phyloP scores from a whole-genome alignment of 2,329 filamentous ascomycete species.

The Lachnellula arida region DNA sequence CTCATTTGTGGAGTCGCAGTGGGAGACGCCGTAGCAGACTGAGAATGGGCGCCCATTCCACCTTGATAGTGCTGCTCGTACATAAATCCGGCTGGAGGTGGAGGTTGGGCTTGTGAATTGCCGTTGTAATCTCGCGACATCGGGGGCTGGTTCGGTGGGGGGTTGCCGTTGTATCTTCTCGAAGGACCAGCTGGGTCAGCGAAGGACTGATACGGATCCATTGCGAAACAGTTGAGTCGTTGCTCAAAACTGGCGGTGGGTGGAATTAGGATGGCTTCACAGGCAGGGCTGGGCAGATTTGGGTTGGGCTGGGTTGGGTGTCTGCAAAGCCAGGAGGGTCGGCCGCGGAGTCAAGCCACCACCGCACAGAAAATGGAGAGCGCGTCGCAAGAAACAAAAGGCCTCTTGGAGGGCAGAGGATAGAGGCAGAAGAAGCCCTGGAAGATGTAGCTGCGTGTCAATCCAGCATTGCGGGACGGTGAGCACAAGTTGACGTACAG shows the following conservation, averaged over 20 bases:
- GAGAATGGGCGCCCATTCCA: conserved; percentile 38
- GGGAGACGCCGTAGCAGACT: conserved; percentile 55
- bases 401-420: conserved; percentile 11
- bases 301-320: not conserved
- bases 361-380: conserved; percentile 17
- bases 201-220: conserved; percentile 63
- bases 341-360: conserved; percentile 4
- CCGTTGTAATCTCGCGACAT: conserved; percentile 43
- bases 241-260: not conserved
- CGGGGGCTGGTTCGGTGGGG: conserved; percentile 42
- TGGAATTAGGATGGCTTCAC: conserved; percentile 1
- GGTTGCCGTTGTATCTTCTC: conserved; percentile 58
- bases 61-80: conserved; percentile 61
- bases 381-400: conserved; percentile 25
- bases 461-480: conserved; percentile 26
- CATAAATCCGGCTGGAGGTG: conserved; percentile 55
- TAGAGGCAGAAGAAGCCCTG: conserved; percentile 27
- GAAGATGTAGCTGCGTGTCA: conserved; percentile 23
- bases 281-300: conserved; percentile 1
- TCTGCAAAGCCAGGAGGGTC: conserved; percentile 1
- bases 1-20: conserved; percentile 55
- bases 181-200: conserved; percentile 58
- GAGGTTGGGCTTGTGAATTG: conserved; percentile 33
- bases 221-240: conserved; percentile 29
- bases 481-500: conserved; percentile 1